Base-by-base conservation (phyloP, 2,329 filamentous ascomycete genomes). In the Ceratocystis variospora region DNA sequence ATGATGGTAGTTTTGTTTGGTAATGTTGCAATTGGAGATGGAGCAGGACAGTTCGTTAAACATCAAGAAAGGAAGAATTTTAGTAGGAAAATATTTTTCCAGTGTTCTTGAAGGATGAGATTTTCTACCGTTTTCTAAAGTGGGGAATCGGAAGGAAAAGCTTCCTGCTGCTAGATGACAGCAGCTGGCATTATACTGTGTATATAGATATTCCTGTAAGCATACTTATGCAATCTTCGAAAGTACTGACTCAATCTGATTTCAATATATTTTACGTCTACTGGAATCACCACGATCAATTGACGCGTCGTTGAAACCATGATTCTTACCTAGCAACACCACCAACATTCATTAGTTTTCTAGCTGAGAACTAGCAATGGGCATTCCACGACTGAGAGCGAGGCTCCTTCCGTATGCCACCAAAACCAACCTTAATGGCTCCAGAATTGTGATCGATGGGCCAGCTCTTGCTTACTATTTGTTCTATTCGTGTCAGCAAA, bases 401-500 rank as follows among this genome's bases (percentile, higher is more conserved):
- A 78, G 80, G 63, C 73, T 88, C 55, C 76, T 79, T 68, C 80
- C 80, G 0, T 85, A 81, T 72, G 79, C 80, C 1, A 73, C 75
- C 33, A 71, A 74, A 19, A 73, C 73, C 6, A 70, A 72, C 10
- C 74, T 88, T 1, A 70, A 73, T 48, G 73, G 75, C 31, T 72
- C 78, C 48, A 71, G 71, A 5, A 75, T 81, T 22, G 79, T 83
- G 57, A 83, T 96, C 66, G 91, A 96, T 73, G 91, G 90, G 0
- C 90, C 91, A 3, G 86, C 85, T 1, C 76, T 96, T 31, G 88
- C 90, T 1, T 88, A 93, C 73, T 82, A 67, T 22, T 22, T 67
- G n/a, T 50, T 37, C 62, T 8, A 41, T 62, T 22, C 46, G 59
- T 55, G 53, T 33, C 44, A 37, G 46, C 7, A 55, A 33, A 41